Evolutionary conservation across 2,329 filamentous ascomycete species (phyloP), one percentile per base, ranked within the genome.

Genomic region (Colletotrichum neosansevieriae): DNA sequence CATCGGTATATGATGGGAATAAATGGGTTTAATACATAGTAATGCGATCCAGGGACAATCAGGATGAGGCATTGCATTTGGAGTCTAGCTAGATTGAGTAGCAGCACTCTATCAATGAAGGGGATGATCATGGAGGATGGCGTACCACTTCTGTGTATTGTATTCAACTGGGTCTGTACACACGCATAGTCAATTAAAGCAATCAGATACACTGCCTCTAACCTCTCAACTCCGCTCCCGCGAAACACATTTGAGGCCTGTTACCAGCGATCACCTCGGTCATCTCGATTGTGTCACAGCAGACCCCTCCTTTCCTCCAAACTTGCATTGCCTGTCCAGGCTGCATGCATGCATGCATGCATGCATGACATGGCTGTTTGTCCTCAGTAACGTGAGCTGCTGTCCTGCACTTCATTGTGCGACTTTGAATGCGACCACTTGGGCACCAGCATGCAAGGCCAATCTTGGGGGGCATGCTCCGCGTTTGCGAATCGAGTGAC

Each of bases 21-120:
- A 57, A 65, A 54, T 64, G n/a, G 66, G 62, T 56, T 68, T 66
- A 66, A 67, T 58, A 63, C 62, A 63, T 53, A 63, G 63, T 67
- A 70, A 67, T 63, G 67, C 63, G 67, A 49, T 67, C 57, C 58
- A 67, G 58, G 51, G 63, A 67, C 57, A 47, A 59, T 47, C 63
- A 62, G 62, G 56, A 66, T 56, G 44, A 56, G 54, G 66, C 49
- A 54, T 69, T 66, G 66, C 56, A 66, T 60, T 56, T 59, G 47
- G 56, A 32, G 58, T 56, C 34, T 56, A 57, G 56, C 66, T 66
- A 47, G 63, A 17, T 56, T 51, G 24, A 65, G 38, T 65, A 58
- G 53, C 61, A 49, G 17, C 44, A 24, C 54, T 63, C 65, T 15
- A 24, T 58, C 38, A 12, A 42, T 32, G 42, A 53, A 59, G 36